Evolutionary conservation across 2,329 filamentous ascomycete species (phyloP).

Genomic region (Talaromyces sp.): DNA sequence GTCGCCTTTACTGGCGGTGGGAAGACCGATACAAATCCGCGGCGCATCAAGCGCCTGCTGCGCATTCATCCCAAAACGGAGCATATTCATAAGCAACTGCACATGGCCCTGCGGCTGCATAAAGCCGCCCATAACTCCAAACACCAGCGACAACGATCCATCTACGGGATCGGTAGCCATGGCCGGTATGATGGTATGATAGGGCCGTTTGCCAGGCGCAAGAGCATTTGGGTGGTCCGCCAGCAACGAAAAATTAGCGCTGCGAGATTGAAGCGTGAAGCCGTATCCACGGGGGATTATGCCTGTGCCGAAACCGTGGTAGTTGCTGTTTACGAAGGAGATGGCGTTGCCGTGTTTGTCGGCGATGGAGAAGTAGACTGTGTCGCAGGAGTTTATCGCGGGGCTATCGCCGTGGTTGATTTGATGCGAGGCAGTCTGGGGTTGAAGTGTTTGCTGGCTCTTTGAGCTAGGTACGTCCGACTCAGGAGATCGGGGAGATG

Average conservation of each 20-base stretch:
- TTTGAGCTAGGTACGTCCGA: background rate
- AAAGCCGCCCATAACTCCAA: background rate
- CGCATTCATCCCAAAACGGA: background rate
- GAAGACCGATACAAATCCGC: background rate
- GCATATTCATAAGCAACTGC: background rate
- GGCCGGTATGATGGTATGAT: background rate
- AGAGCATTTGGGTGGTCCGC: background rate
- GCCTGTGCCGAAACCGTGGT: background rate
- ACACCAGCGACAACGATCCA: background rate
- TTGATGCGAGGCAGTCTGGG: background rate
- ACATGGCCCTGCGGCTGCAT: background rate
- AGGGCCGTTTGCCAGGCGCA: background rate
- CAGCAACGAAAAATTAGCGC: background rate
- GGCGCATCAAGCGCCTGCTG: background rate
- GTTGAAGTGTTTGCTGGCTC: background rate
- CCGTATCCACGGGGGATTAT: background rate
- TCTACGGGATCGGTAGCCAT: background rate
- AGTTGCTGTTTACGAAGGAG: background rate
- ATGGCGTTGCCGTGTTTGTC: background rate
- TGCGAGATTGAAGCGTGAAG: background rate
- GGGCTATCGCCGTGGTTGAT: background rate
- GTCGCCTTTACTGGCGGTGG: no score
- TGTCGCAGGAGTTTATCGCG: background rate
- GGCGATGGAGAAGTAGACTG: background rate
- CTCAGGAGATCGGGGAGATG: background rate